Evolutionary conservation across 2,329 filamentous ascomycete species (phyloP).

Genomic region (Falciphora oryzae): DNA sequence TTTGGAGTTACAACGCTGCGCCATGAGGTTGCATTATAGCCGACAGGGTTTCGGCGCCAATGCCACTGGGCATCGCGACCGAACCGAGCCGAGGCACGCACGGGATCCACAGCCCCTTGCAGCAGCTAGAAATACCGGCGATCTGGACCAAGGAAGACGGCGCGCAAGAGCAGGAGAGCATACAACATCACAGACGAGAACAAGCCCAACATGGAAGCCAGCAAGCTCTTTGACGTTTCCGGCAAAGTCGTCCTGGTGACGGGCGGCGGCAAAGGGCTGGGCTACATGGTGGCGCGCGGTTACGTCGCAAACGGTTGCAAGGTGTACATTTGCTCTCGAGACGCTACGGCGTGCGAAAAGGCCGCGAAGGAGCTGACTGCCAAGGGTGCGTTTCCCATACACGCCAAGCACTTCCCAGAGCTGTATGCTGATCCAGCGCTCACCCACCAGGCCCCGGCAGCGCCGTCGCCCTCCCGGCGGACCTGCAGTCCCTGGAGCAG

Average conservation of each 20-base stretch:
- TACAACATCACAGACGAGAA: not conserved
- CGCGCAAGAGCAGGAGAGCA: not conserved
- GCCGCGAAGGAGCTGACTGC: conserved; percentile 52
- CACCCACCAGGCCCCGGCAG: conserved; percentile 30
- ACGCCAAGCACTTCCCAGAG: no score
- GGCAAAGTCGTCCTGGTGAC: conserved; percentile 55
- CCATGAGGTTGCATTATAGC: no score
- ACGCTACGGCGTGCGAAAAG: conserved; percentile 49
- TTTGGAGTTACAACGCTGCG: no score
- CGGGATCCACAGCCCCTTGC: no score
- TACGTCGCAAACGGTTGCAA: conserved; percentile 59
- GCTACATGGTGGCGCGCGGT: conserved; percentile 61
- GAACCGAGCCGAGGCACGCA: no score
- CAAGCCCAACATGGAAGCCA: conserved; percentile 43
- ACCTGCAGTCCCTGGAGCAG: conserved; percentile 55
- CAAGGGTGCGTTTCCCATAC: no score
- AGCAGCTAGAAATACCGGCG: no score
- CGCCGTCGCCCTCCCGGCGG: conserved; percentile 54
- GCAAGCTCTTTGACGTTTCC: conserved; percentile 47
- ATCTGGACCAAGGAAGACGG: no score
- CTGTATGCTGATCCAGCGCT: no score
- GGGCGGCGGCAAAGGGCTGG: conserved; percentile 56
- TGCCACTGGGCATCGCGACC: no score
- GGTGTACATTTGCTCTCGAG: conserved; percentile 62
- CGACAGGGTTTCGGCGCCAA: no score